Evolutionary conservation across 345 rosid species (phyloP).

Genomic region (Odontarrhena argentea): DNA sequence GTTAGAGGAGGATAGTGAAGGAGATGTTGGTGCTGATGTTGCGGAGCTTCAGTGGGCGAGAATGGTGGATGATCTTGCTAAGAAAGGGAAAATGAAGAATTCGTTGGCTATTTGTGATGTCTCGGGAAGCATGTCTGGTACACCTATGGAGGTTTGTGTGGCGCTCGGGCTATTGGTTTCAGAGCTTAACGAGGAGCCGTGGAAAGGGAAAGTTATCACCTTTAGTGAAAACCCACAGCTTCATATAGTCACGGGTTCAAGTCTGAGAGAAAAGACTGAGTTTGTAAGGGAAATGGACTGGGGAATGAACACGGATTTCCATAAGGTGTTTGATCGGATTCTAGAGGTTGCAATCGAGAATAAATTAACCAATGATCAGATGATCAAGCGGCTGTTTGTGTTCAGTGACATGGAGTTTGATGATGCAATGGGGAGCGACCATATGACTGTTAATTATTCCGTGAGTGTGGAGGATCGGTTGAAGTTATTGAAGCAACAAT

Average conservation of each 20-base stretch:
- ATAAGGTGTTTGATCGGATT: constrained; percentile 56
- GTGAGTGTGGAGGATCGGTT: background rate
- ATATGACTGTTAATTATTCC: background rate
- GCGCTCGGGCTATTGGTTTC: constrained; percentile 61
- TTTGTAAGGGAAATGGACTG: constrained; percentile 43
- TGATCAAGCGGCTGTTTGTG: constrained; percentile 64
- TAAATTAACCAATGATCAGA: constrained; percentile 48
- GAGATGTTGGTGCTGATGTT: constrained; percentile 38
- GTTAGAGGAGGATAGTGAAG: constrained; percentile 27
- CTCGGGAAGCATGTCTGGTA: constrained; percentile 53
- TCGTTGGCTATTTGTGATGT: constrained; percentile 62
- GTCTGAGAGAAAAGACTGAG: constrained; percentile 41
- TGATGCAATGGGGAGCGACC: constrained; percentile 16
- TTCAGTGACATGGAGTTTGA: constrained; percentile 74
- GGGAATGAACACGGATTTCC: constrained; percentile 50
- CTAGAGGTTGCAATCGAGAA: constrained; percentile 50
- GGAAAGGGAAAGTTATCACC: constrained; percentile 65
- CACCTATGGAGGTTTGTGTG: constrained; percentile 60
- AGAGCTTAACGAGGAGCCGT: constrained; percentile 59
- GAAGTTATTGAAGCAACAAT: background rate
- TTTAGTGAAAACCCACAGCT: constrained; percentile 50
- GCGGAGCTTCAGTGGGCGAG: constrained; percentile 66
- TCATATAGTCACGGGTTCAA: constrained; percentile 41
- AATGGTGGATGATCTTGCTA: constrained; percentile 56
- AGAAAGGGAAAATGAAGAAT: constrained; percentile 52